phyloP scores from a whole-genome alignment of 2,329 filamentous ascomycete species.

The Colletotrichum falcatum region DNA sequence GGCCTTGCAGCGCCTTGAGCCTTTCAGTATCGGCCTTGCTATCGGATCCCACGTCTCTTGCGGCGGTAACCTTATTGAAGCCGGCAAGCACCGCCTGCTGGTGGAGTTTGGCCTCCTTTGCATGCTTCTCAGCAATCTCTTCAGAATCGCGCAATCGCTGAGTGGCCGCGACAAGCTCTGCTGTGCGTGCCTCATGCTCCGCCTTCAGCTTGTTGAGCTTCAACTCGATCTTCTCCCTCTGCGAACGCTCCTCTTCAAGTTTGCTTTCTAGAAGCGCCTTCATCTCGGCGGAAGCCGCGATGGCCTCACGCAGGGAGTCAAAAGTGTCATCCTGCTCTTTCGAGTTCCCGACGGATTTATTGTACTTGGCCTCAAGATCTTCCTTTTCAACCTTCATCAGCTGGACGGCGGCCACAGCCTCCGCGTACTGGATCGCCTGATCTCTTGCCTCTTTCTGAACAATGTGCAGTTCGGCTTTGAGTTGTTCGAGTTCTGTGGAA shows the following conservation, averaged over 20 bases:
- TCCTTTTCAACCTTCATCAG: conserved; percentile 88
- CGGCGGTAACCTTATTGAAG: conserved; percentile 76
- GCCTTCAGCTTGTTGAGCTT: conserved; percentile 81
- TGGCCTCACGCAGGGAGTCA: conserved; percentile 79
- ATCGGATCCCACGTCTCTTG: conserved; percentile 62
- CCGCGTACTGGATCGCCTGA: conserved; percentile 80
- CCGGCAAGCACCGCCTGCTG: conserved; percentile 85
- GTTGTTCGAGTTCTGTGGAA: conserved; percentile 83
- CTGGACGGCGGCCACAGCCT: conserved; percentile 80
- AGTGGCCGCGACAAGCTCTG: conserved; percentile 80
- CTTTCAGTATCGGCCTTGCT: conserved; percentile 72
- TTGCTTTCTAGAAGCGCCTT: conserved; percentile 81
- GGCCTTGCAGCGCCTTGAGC: conserved; percentile 79
- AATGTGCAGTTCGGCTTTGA: conserved; percentile 87
- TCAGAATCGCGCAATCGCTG: conserved; percentile 86
- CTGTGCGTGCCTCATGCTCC: conserved; percentile 84
- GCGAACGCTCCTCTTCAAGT: conserved; percentile 83
- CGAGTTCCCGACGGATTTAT: conserved; percentile 74
- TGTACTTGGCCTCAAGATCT: conserved; percentile 76
- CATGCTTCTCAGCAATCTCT: conserved; percentile 87
- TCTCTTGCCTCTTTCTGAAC: conserved; percentile 83
- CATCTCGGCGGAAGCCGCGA: conserved; percentile 83
- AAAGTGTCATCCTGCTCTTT: conserved; percentile 79
- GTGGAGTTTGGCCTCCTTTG: conserved; percentile 87
- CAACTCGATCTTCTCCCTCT: conserved; percentile 79